Conservation (phyloP, 139 green algal genomes). For the Choricystis sp. region DNA sequence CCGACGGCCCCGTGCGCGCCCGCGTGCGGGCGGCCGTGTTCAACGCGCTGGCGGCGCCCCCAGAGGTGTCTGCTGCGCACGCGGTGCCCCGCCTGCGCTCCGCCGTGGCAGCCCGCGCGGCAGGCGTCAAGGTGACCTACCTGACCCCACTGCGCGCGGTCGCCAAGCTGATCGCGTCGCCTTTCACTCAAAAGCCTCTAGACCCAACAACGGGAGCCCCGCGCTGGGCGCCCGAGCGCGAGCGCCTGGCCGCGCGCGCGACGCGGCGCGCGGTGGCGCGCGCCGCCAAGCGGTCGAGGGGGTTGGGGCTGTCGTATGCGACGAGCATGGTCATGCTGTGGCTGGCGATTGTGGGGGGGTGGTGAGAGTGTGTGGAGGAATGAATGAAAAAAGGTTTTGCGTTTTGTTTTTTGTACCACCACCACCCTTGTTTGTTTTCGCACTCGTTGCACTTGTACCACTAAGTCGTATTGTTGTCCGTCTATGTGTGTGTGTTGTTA, state of each 20-base stretch:
- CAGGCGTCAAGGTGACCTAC: conserved; percentile 32
- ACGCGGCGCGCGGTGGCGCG: background rate
- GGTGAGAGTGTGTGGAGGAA: too few relatives aligned
- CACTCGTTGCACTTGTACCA: too few relatives aligned
- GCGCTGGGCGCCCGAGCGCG: too few relatives aligned
- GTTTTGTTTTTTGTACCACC: too few relatives aligned
- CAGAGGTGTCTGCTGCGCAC: conserved; percentile 63
- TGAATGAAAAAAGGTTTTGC: too few relatives aligned
- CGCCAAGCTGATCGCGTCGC: conserved; percentile 33
- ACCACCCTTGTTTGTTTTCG: too few relatives aligned
- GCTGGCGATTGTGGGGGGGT: too few relatives aligned
- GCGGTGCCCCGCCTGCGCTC: conserved; percentile 55
- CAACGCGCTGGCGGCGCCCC: conserved; percentile 81
- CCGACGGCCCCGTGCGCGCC: too few relatives aligned
- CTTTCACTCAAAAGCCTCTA: conserved; percentile 18
- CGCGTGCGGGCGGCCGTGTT: conserved; percentile 52
- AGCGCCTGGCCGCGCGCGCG: background rate
- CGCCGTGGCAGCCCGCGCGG: conserved; percentile 18
- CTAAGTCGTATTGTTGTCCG: too few relatives aligned
- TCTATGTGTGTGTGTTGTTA: background rate
- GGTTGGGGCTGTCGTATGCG: background rate
- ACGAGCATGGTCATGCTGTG: background rate
- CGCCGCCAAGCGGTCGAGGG: too few relatives aligned
- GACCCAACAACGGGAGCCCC: too few relatives aligned
- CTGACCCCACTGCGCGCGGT: conserved; percentile 44